A percentile compares a stretch with the other conserved stretches of the same genome.
Conservation (phyloP, 371 early-diverging fungal genomes). For the Lichtheimia ramosa region DNA sequence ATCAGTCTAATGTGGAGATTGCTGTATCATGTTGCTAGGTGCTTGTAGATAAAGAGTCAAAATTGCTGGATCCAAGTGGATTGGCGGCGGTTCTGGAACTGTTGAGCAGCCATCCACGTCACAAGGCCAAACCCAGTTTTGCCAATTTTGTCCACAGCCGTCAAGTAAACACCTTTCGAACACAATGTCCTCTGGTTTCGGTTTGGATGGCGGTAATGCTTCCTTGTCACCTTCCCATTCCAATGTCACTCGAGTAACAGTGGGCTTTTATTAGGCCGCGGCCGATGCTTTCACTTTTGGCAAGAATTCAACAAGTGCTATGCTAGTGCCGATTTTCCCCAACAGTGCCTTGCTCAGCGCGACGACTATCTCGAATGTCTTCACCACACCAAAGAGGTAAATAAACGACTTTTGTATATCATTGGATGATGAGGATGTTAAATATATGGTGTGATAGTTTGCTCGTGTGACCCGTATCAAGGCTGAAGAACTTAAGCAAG, state of each 20-base stretch:
- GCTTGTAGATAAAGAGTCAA: too few species aligned
- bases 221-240: background rate
- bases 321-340: constrained; percentile 67
- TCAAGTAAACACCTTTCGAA: constrained; percentile 1
- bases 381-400: constrained; percentile 81
- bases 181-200: constrained; percentile 50
- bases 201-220: constrained; percentile 44
- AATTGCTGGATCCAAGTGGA: too few species aligned
- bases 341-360: constrained; percentile 70
- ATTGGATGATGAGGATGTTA: too few species aligned
- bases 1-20: too few species aligned
- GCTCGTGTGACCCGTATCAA: constrained; percentile 62
- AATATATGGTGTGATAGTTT: constrained; percentile 30
- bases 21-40: too few species aligned
- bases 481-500: constrained; percentile 59
- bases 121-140: background rate
- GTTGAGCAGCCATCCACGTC: too few species aligned
- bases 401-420: background rate
- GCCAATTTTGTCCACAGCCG: background rate
- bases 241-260: background rate
- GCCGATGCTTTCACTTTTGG: constrained; percentile 83
- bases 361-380: constrained; percentile 86
- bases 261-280: constrained; percentile 57
- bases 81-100: too few species aligned
- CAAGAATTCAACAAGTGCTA: constrained; percentile 87